Base-by-base conservation (phyloP, 495 filamentous ascomycete species). In the Penicillium coprophilum region DNA sequence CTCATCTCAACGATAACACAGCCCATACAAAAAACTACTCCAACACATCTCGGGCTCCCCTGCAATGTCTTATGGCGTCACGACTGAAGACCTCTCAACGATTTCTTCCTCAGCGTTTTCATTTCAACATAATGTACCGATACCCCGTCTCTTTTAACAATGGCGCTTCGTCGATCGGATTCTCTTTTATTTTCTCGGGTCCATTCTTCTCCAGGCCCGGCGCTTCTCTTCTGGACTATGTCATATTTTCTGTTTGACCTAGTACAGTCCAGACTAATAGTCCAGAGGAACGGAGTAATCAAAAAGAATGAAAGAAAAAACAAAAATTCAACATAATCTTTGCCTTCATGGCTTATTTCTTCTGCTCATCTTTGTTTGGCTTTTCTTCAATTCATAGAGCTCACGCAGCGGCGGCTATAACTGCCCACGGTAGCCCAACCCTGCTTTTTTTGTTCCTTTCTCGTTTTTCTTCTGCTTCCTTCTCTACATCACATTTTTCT, bases 81-180 rank as follows among this genome's bases (percentile, higher is more conserved):
- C 65, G 74, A 75, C 61, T 71, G 74, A 77, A 75, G 72, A 75
- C 70, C 67, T 75, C 74, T 77, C 74, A 77, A 77, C 74, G 74
- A 77, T 71, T 77, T 75, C 71, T 75, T 75, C 74, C 65, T 69
- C 65, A 73, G 71, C 72, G 72, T 72, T 64, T 62, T 65, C 63
- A 70, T 69, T 75, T 77, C 72, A 77, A 77, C 74, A 75, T 75
- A 57, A 63, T 64, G 66, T 62, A 62, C 58, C 66, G 66, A 69
- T 69, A 69, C 66, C 66, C 66, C 66, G 66, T 69, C 66, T 68
- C 69, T 70, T 70, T 71, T 67, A 71, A 71, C 70, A 65, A 62
- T 50, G 64, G 63, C 63, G 66, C 53, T 58, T 57, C 61, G 63
- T 64, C 63, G 59, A 69, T 62, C 65, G 68, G 68, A 68, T 64